Base-by-base conservation (phyloP, 2,329 filamentous ascomycete species). In the Alternaria conjuncta region DNA sequence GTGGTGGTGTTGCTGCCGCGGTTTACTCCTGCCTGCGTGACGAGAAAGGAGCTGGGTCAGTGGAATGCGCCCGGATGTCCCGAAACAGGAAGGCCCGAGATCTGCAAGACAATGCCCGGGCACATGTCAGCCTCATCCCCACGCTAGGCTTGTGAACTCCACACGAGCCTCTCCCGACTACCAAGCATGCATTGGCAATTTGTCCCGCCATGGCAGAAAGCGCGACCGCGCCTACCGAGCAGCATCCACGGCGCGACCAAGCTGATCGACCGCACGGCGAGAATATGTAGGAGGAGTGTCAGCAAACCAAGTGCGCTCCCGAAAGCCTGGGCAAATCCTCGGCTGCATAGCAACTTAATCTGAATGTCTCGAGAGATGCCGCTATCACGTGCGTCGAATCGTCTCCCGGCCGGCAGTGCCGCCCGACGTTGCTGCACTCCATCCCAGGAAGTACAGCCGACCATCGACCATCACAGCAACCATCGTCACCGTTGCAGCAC, bases 371-470 rank as follows among this genome's bases (percentile, higher is more conserved):
- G 51, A 15, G 21, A 23, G 23, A 55, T 32, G 32, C 20, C 30
- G 49, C 49, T 23, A 28, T 57, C 32, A 57, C 28, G 60, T 41
- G 30, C 47, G 36, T 20, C 26, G 30, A 36, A 45, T n/a, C n/a
- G 43, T 58, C 46, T 58, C 68, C 59, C 46, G 46, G 47, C 56
- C 64, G 64, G 57, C 53, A 49, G 44, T 59, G 54, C 36, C 47
- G 60, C 47, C 60, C 50, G 50, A 60, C 43, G 15, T 30, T 30
- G 36, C 56, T 63, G 60, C 55, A 49, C 25, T 51, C 41, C 46
- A 44, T 44, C 25, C 45, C 57, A 60, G 58, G 65, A 60, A 71
- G 65, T 49, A 62, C 46, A 65, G 60, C 67, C 68, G 65, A 41
- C 46, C 59, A 28, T 56, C 55, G 65, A 41, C 46, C 59, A 28